Base-by-base conservation (phyloP, 306 rosid species). In the Trifolium subterraneum region DNA sequence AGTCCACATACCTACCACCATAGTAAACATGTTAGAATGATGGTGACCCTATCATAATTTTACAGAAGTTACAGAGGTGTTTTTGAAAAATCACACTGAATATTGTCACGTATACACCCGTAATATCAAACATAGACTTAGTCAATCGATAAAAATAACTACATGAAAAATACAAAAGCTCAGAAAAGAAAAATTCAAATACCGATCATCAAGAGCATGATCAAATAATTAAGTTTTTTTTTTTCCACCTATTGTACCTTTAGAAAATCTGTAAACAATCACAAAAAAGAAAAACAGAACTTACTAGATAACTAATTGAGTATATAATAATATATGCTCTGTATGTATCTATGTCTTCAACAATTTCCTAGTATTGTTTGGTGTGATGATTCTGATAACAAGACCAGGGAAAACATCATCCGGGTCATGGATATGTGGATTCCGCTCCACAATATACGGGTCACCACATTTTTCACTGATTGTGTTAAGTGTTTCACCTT, bases 361-460 rank as follows among this genome's bases (percentile, higher is more conserved):
- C 9, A 63, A 31, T 14, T 62, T 75, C 54, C 58, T 66, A 18
- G 76, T 44, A 16, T 51, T 58, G 19, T 73, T 45, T 20, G 87
- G 81, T 64, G 66, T 69, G 48, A 70, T 81, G 68, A 92, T 92
- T 86, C 69, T 88, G 80, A 92, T 92, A 41, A 92, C 96, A 54
- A 92, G 83, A 9, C 97, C 97, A 1, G 97, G 97, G 78, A 83
- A 92, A 2, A 92, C 96, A 76, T 92, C 97, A 78, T 90, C 96
- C 15, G 96, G 90, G 72, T 90, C 96, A 74, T 90, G 93, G 78
- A 90, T 90, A 83, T 90, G 96, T 8, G 96, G 96, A 80, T 90
- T 90, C 52, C 89, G 81, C 88, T 90, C 96, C 62, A 90, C 93
- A 36, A 90, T 90, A 71, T 47, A 88, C 36, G 96, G 92, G 89